phyloP scores from a whole-genome alignment of 2,329 filamentous ascomycete species.

The Amauroascus verrucosus region DNA sequence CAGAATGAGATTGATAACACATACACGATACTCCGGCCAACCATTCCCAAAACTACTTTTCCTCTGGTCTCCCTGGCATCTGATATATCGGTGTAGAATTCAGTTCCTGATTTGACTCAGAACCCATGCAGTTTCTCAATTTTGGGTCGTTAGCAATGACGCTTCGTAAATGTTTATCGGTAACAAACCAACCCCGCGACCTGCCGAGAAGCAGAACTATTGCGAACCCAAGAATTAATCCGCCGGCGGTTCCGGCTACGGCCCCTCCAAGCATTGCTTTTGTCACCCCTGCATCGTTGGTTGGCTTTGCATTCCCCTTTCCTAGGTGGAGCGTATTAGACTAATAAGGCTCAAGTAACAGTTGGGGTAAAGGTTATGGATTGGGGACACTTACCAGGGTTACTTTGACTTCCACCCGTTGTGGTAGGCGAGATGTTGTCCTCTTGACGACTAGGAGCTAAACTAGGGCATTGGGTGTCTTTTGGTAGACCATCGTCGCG shows the following conservation, averaged over 20 bases:
- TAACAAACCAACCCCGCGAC: conserved; percentile 13
- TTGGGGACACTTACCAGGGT: background rate
- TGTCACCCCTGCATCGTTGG: background rate
- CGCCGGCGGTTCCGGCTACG: conserved; percentile 12
- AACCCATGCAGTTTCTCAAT: background rate
- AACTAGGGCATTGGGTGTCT: conserved; percentile 7
- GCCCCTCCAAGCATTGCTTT: conserved; percentile 11
- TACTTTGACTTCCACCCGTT: background rate
- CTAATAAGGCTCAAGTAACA: background rate
- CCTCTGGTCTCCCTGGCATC: conserved; percentile 6
- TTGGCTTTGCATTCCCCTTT: background rate
- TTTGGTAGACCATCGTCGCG: conserved; percentile 11
- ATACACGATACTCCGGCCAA: background rate
- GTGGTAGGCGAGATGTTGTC: background rate
- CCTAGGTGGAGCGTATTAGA: background rate
- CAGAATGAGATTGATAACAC: background rate
- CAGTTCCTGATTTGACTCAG: background rate
- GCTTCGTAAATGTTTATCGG: conserved; percentile 6
- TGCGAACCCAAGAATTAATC: conserved; percentile 11
- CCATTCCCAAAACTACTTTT: background rate
- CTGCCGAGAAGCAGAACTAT: conserved; percentile 11
- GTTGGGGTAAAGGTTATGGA: no score
- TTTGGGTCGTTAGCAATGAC: background rate
- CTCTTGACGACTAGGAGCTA: background rate
- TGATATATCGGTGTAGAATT: conserved; percentile 7